phyloP scores from a whole-genome alignment of 768 basidiomycete species.

The Bullera alba region DNA sequence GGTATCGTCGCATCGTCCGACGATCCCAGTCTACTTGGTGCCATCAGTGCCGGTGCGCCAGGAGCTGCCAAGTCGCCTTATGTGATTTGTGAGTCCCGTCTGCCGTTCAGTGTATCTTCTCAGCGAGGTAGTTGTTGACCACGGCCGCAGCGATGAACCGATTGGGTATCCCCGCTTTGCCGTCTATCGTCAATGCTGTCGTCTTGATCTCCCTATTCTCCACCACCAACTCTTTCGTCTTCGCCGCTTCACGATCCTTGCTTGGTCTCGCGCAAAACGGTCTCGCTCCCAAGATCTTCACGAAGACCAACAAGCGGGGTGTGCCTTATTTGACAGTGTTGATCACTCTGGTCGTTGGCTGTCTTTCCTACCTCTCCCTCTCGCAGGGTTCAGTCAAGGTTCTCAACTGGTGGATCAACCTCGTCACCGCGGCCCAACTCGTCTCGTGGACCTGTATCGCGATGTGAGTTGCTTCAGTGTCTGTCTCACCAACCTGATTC shows the following conservation, averaged over 20 bases:
- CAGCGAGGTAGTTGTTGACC: too few relatives aligned
- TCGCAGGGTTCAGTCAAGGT: conserved; percentile 61
- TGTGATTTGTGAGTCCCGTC: conserved; percentile 12
- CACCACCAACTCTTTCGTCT: conserved; percentile 39
- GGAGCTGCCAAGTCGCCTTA: conserved; percentile 21
- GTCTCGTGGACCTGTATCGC: conserved; percentile 58
- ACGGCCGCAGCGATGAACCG: conserved; percentile 30
- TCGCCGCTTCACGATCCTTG: conserved; percentile 41
- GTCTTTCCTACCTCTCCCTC: conserved; percentile 70
- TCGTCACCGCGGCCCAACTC: conserved; percentile 54
- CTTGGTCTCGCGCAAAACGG: conserved; percentile 47
- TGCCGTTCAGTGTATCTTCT: too few relatives aligned
- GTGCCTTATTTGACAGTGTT: conserved; percentile 66
- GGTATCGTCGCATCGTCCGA: conserved; percentile 10
- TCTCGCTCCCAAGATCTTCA: conserved; percentile 51
- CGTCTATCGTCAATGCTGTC: conserved; percentile 44
- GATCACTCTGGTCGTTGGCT: conserved; percentile 59
- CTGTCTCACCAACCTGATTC: too few relatives aligned
- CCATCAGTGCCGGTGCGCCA: conserved; percentile 18
- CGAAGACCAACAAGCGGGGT: conserved; percentile 52
- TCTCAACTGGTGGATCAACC: conserved; percentile 68
- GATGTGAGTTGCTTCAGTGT: too few relatives aligned
- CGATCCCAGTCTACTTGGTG: conserved; percentile 15
- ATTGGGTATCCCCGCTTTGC: conserved; percentile 41
- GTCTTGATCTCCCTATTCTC: conserved; percentile 41